Percentiles rank a stretch among this genome's conserved stretches.
phyloP scores from a whole-genome alignment of 2,329 filamentous ascomycete species.

The Xylariaceae sp. region DNA sequence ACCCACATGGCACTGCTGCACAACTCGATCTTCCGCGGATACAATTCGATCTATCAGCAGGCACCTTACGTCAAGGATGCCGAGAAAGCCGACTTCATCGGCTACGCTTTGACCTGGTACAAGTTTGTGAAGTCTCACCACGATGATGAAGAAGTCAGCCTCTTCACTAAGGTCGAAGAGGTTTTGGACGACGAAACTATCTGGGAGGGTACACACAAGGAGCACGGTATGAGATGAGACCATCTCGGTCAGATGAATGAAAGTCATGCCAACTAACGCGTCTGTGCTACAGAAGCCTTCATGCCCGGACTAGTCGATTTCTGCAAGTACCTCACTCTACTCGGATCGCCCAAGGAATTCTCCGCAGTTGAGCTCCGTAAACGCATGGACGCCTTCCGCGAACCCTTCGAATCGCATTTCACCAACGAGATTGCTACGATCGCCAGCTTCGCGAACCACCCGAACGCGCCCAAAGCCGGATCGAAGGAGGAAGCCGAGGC shows the following conservation, averaged over 20 bases:
- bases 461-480: conserved; percentile 45
- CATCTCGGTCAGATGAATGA: no score
- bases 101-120: conserved; percentile 53
- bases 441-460: conserved; percentile 44
- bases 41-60: conserved; percentile 59
- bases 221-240: conserved; percentile 43
- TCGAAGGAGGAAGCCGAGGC: conserved; percentile 43
- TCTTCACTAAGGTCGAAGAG: conserved; percentile 52
- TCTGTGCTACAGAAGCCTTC: conserved; percentile 38
- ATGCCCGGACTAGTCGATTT: conserved; percentile 48
- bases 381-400: conserved; percentile 48
- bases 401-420: conserved; percentile 50
- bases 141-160: conserved; percentile 52
- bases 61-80: conserved; percentile 45
- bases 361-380: conserved; percentile 40
- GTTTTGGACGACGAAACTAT: conserved; percentile 46
- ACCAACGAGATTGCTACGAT: conserved; percentile 52
- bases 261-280: conserved; percentile 2
- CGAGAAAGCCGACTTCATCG: conserved; percentile 54
- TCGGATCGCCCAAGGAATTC: conserved; percentile 39
- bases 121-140: conserved; percentile 57
- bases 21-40: conserved; percentile 58
- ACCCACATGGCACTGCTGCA: conserved; percentile 59
- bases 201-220: conserved; percentile 48
- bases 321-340: conserved; percentile 45